Percentiles rank a stretch among this genome's conserved stretches.
Conservation (phyloP, 2,329 filamentous ascomycete genomes). For the Paecilomyces sp. region DNA sequence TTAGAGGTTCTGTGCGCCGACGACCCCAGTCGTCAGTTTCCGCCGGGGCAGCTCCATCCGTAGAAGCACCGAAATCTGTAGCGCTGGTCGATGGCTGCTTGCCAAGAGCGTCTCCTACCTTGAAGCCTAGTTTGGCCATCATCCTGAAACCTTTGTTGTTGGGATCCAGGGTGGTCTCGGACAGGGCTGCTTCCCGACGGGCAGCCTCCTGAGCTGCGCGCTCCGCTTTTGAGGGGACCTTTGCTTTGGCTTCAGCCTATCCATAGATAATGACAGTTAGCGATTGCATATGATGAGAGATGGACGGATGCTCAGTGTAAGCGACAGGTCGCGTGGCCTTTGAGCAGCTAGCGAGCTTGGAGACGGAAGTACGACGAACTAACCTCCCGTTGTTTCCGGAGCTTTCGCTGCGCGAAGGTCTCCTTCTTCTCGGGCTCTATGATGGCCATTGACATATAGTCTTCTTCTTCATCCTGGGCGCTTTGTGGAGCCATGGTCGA, state of each 20-base stretch:
- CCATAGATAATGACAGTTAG: conserved; percentile 3
- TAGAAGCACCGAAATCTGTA: conserved; percentile 9
- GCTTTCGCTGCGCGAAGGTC: conserved; percentile 55
- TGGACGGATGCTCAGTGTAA: conserved; percentile 46
- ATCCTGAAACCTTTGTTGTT: conserved; percentile 85
- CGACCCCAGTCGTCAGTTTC: conserved; percentile 12
- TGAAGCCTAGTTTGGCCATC: conserved; percentile 96
- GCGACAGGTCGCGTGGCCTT: conserved; percentile 20
- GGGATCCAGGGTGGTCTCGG: conserved; percentile 63
- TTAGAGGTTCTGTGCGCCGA: conserved; percentile 63
- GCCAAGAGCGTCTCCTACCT: conserved; percentile 66
- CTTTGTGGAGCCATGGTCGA: conserved; percentile 8
- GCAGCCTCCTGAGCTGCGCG: conserved; percentile 65
- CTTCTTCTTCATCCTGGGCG: conserved; percentile 67
- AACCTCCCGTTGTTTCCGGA: conserved; percentile 47
- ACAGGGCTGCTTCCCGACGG: conserved; percentile 67
- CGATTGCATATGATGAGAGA: conserved; percentile 44
- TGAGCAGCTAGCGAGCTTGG: conserved; percentile 3
- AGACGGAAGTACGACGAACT: conserved; percentile 5
- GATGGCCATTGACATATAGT: conserved; percentile 97
- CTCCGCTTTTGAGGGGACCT: conserved; percentile 70
- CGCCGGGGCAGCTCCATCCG: background rate
- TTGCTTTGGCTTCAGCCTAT: conserved; percentile 60
- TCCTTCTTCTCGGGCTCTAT: conserved; percentile 57
- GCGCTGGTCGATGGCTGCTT: conserved; percentile 40